These are phyloP conservation scores for Chenopodium album DNA, from an alignment of 148 eudicot species.

Conservation along the genomic window DNA sequence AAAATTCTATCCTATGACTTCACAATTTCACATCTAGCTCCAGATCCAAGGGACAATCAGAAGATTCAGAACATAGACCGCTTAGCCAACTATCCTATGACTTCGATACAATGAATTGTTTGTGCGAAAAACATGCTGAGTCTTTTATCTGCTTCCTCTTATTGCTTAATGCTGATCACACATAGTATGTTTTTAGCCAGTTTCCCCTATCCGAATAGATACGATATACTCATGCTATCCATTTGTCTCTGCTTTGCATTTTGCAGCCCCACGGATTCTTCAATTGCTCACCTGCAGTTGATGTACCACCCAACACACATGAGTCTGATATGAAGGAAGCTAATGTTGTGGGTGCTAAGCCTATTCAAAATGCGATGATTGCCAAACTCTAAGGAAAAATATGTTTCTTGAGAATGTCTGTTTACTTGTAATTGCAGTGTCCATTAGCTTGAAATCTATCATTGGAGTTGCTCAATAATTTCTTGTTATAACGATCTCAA, in stretches of 20 bases:
- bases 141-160: neutral
- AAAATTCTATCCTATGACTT: neutral
- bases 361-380: slow-evolving; percentile 37
- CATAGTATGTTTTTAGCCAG: neutral
- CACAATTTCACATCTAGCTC: neutral
- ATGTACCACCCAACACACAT: slow-evolving; percentile 50
- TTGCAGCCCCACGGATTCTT: slow-evolving; percentile 67
- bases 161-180: neutral
- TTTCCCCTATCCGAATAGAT: neutral
- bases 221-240: neutral
- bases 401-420: neutral
- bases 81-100: neutral
- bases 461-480: neutral
- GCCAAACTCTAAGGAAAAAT: slow-evolving; percentile 34
- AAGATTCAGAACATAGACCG: neutral
- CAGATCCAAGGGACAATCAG: neutral
- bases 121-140: neutral
- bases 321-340: slow-evolving; percentile 48
- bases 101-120: neutral
- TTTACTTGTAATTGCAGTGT: neutral
- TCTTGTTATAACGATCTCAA: too few species aligned
- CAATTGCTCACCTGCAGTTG: slow-evolving; percentile 66
- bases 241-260: neutral
- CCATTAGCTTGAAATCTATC: neutral
- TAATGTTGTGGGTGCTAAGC: slow-evolving; percentile 40